Evolutionary conservation across 192 early-diverging fungal genomes (phyloP).

Genomic region (Rhizophagus sp.): DNA sequence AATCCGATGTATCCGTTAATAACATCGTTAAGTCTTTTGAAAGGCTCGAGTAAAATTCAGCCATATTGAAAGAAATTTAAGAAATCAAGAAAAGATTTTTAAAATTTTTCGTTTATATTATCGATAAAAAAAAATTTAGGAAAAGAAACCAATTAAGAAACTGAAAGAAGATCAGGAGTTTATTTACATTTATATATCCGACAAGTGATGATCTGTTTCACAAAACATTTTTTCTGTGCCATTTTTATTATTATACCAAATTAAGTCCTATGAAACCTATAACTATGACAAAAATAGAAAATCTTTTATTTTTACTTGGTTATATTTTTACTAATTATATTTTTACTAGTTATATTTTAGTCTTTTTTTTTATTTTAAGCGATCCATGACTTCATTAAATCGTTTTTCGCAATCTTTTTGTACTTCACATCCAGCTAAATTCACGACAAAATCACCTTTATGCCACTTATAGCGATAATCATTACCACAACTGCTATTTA

Average conservation of each 20-base stretch:
- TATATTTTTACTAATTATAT: neutral
- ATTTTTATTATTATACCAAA: too few relatives aligned
- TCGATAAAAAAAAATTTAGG: too few relatives aligned
- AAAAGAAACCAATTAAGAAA: too few relatives aligned
- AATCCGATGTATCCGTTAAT: neutral
- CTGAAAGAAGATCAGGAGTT: too few relatives aligned
- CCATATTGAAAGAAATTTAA: neutral
- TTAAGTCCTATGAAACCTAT: too few relatives aligned
- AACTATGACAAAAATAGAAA: too few relatives aligned
- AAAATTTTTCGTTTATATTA: neutral
- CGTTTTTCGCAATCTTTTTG: neutral
- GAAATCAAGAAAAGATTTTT: neutral
- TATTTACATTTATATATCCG: too few relatives aligned
- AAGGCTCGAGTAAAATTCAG: slow-evolving; percentile 3
- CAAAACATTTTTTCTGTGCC: too few relatives aligned
- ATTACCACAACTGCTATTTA: neutral
- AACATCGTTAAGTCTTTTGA: slow-evolving; percentile 6
- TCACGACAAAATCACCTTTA: slow-evolving; percentile 16
- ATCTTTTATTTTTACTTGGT: too few relatives aligned
- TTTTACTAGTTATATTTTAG: neutral
- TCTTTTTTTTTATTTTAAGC: neutral
- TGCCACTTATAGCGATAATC: neutral
- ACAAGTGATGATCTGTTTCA: too few relatives aligned
- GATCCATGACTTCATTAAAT: neutral
- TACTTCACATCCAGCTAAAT: slow-evolving; percentile 4